These are phyloP conservation scores for Boletus barrowsii DNA, from an alignment of 768 basidiomycete species.

Conservation along the genomic window DNA sequence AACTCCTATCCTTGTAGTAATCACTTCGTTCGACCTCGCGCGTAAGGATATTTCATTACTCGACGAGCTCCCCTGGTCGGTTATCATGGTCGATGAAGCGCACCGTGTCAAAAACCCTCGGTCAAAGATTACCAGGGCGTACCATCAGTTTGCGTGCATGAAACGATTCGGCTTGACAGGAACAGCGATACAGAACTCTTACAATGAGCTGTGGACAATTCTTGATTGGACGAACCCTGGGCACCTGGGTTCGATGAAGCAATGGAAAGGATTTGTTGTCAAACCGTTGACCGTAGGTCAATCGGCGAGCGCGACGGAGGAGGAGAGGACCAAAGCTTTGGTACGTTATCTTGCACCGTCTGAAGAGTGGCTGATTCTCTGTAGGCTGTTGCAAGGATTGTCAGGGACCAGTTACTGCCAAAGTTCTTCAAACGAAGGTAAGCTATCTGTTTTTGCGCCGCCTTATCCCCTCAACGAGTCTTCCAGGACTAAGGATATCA, in stretches of 20 bases:
- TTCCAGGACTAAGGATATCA: constrained; percentile 70
- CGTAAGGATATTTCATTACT: constrained; percentile 68
- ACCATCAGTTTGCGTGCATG: constrained; percentile 63
- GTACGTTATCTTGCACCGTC: constrained; percentile 30
- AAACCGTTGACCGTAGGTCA: constrained; percentile 69
- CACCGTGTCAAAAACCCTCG: constrained; percentile 83
- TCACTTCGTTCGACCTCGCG: constrained; percentile 79
- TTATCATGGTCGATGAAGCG: constrained; percentile 83
- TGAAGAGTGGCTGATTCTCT: constrained; percentile 1
- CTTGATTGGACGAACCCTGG: constrained; percentile 91
- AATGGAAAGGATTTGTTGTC: constrained; percentile 77
- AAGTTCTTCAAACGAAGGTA: constrained; percentile 81
- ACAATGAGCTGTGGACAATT: constrained; percentile 89
- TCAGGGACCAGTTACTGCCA: constrained; percentile 72
- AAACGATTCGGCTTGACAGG: constrained; percentile 86
- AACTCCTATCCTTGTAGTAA: constrained; percentile 43
- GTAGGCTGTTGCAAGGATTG: constrained; percentile 55
- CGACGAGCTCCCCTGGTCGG: constrained; percentile 66
- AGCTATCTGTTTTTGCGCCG: neutral
- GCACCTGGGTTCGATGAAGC: constrained; percentile 60
- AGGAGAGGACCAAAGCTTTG: constrained; percentile 54
- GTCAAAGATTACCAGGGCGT: constrained; percentile 64
- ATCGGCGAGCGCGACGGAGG: constrained; percentile 58
- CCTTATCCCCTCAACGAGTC: neutral
- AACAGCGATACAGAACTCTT: constrained; percentile 81